Evolutionary conservation across 176 grass and related monocot species (phyloP).

Genomic region (Pontederia paniculata): DNA sequence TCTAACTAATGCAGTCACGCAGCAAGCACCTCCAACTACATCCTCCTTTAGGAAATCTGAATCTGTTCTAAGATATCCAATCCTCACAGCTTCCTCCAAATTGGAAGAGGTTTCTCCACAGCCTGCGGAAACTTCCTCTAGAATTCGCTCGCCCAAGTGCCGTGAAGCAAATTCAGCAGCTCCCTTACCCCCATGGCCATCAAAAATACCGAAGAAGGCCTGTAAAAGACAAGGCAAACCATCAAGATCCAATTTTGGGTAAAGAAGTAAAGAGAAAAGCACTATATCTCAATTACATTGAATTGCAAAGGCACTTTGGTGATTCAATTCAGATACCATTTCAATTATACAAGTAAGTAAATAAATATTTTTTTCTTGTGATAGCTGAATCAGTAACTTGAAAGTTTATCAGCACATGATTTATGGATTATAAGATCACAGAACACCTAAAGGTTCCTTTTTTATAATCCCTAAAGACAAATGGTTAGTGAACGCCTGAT

Average conservation of each 20-base stretch:
- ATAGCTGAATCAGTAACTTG: no score
- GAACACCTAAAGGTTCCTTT: no score
- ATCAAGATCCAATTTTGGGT: neutral
- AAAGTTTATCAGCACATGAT: no score
- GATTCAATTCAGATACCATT: no score
- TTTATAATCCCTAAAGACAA: no score
- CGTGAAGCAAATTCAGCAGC: constrained; percentile 79
- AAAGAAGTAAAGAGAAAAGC: neutral
- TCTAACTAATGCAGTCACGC: constrained; percentile 62
- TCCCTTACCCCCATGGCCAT: constrained; percentile 74
- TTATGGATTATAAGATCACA: no score
- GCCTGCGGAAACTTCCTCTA: constrained; percentile 32
- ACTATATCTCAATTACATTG: neutral
- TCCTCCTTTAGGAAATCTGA: constrained; percentile 64
- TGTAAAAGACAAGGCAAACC: constrained; percentile 8
- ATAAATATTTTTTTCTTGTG: no score
- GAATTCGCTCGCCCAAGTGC: constrained; percentile 61
- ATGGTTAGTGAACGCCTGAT: no score
- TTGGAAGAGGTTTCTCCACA: constrained; percentile 8
- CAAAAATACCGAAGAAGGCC: constrained; percentile 91
- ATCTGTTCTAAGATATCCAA: constrained; percentile 57
- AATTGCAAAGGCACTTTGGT: no score
- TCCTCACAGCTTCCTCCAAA: constrained; percentile 41
- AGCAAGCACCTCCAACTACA: constrained; percentile 58
- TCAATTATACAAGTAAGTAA: no score